Base-by-base conservation (phyloP, 2,329 filamentous ascomycete species). In the Thermothelomyces thermophilus region DNA sequence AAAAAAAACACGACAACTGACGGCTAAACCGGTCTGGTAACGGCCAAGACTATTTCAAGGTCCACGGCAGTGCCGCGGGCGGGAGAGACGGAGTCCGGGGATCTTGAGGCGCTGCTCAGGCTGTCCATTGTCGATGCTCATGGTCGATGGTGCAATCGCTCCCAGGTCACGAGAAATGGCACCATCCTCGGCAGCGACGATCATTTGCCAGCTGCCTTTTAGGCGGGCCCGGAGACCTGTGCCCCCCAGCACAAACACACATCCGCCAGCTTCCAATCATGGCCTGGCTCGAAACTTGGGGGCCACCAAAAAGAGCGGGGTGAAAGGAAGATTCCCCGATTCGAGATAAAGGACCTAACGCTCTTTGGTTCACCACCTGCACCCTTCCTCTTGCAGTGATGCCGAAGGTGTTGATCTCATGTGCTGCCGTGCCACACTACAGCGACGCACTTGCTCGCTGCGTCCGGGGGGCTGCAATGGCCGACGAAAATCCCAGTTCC, bases 101-200 rank as follows among this genome's bases (percentile, higher is more conserved):
- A 55, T 56, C 56, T 54, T 55, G 57, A 52, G 44, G 46, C 50
- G 50, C 47, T 51, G 44, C 30, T 26, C 11, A 45, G 35, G 51
- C 46, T 30, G 45, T 46, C 53, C 57, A 56, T 52, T 57, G 56
- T 60, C 49, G 55, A 58, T 58, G 57, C 45, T 53, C 58, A 58
- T 56, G 48, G 52, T 48, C 59, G 59, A 62, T 62, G 58, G 58
- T 58, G 58, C 59, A 60, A 62, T 62, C 47, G 17, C 28, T 45
- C 53, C 48, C n/a, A 56, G 52, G 60, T 80, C 77, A 80, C 76
- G 76, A 71, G 77, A 66, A 76, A 81, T 82, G 73, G 75, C 78
- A 75, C 73, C 76, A 81, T 81, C 71, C 66, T 59, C 63, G 48
- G 51, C 45, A 57, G 34, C 60, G 59, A 64, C 56, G 55, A 56